A percentile compares a stretch with the other conserved stretches of the same genome.
phyloP scores from a whole-genome alignment of 108 stramenopile species.

The Stephanodiscus minutulus region DNA sequence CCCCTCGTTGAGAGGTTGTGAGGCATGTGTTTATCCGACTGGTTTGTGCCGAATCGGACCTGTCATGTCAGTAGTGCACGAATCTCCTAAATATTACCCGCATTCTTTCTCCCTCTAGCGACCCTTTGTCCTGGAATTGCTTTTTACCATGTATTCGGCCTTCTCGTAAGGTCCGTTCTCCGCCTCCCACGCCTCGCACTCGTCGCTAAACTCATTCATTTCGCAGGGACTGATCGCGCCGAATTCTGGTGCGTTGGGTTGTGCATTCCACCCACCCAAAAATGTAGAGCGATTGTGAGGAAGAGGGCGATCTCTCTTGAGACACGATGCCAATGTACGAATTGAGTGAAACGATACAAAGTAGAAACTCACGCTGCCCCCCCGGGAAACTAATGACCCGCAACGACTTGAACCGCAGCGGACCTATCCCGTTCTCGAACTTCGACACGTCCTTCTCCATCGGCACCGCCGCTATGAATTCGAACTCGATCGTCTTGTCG shows the following conservation, averaged over 20 bases:
- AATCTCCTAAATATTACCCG: too few relatives aligned
- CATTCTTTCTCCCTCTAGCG: constrained; percentile 28
- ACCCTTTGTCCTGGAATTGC: constrained; percentile 77
- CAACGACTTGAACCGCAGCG: constrained; percentile 66
- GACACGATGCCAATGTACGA: background rate
- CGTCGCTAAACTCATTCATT: constrained; percentile 93
- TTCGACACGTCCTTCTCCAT: constrained; percentile 66
- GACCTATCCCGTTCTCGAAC: constrained; percentile 86
- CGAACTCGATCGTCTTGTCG: constrained; percentile 79
- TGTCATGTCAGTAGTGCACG: background rate
- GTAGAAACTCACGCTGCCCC: constrained; percentile 52
- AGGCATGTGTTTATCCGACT: too few relatives aligned
- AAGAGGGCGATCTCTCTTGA: background rate
- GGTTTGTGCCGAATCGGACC: background rate
- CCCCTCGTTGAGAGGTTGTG: too few relatives aligned
- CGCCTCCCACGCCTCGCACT: constrained; percentile 85
- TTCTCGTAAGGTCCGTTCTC: constrained; percentile 80
- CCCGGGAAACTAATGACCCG: constrained; percentile 87
- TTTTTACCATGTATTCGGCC: constrained; percentile 76
- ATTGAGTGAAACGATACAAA: background rate
- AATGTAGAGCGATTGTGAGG: background rate
- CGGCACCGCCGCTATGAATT: constrained; percentile 87
- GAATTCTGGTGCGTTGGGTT: constrained; percentile 56
- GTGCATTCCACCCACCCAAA: background rate
- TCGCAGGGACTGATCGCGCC: constrained; percentile 94